A percentile compares a stretch with the other conserved stretches of the same genome.
Conservation (phyloP, 2,329 filamentous ascomycete species). For the Phyllosticta citribraziliensis region DNA sequence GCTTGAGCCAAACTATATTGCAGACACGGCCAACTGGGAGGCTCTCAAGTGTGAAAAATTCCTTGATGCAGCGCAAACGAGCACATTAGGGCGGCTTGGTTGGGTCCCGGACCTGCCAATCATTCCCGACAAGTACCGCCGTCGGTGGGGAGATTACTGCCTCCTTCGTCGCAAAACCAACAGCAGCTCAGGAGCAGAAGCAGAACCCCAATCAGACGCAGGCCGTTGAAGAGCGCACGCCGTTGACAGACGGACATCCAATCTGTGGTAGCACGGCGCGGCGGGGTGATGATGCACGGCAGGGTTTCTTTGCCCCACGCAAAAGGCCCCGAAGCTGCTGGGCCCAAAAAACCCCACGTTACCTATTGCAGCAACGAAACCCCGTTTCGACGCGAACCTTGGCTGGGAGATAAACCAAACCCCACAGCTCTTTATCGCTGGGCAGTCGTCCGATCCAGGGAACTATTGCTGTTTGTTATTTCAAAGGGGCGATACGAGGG, state of each 20-base stretch:
- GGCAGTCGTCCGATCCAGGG: background rate
- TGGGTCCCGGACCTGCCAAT: slow-evolving; percentile 69
- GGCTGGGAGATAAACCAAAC: slow-evolving; percentile 6
- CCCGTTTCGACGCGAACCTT: slow-evolving; percentile 4
- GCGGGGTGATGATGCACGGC: background rate
- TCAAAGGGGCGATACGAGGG: background rate
- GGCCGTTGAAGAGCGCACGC: background rate
- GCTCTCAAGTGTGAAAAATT: slow-evolving; percentile 65
- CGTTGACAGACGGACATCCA: background rate
- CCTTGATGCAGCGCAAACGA: slow-evolving; percentile 67
- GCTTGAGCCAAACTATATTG: slow-evolving; percentile 71
- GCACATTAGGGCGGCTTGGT: slow-evolving; percentile 62
- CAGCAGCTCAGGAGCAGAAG: background rate
- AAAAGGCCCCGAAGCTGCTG: background rate
- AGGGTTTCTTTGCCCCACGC: background rate
- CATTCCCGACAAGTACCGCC: slow-evolving; percentile 58
- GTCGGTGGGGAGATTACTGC: slow-evolving; percentile 85
- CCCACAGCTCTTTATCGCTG: slow-evolving; percentile 9
- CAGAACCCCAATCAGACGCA: background rate
- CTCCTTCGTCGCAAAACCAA: slow-evolving; percentile 50
- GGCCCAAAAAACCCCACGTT: background rate
- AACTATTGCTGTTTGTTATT: slow-evolving; percentile 6
- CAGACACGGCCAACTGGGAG: slow-evolving; percentile 69
- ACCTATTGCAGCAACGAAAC: slow-evolving; percentile 5
- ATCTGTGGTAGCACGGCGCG: background rate